Base-by-base conservation (phyloP, 208 protist species). In the Acanthamoeba lenticulata region DNA sequence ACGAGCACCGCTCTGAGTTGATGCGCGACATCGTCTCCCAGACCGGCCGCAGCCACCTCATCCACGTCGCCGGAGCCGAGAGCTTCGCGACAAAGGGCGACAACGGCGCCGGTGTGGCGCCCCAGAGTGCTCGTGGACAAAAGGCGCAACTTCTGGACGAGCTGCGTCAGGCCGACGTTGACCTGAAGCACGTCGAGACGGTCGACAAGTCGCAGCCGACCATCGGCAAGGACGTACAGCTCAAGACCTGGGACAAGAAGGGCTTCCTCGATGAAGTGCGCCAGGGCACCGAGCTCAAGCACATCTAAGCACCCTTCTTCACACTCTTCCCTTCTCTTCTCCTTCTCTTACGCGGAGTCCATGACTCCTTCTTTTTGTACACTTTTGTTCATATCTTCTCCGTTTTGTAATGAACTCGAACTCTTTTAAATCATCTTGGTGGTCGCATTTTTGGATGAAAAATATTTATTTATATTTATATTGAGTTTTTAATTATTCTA, bases 251-350 rank as follows among this genome's bases (percentile, higher is more conserved):
- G 72, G 42, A 83, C 34, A 83, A 83, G 72, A 49, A 44, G 72
- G 72, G 72, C 40, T 49, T 83, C 72, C 36, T 83, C 21, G 42
- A 49, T 34, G 72, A 89, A 38, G 44, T 89, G 40, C 44, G 49
- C 32, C 44, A 89, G 79, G 79, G 79, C 79, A 89, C 79, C 79
- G 49, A 89, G 45, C 44, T 89, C 79, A 89, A 89, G 79, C 79
- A 89, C 49, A 62, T 89, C 67, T 77, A 77, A 77, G 67, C 67
- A 44, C 36, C 24, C 36, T 60, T 77, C 67, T 44, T 77, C 67
- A 17, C 19, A 45, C 6, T 44, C 34, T 29, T 77, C 67, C 38
- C 32, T 7, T 21, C 6, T 77, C 38, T 45, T 1, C 67, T 77
- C 24, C 67, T n/a, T 77, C 38, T 77, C 36, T 45, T 7, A 44